These are phyloP conservation scores for Aspergillus uvarum DNA, from an alignment of 2,329 filamentous ascomycete species.

Conservation along the genomic window DNA sequence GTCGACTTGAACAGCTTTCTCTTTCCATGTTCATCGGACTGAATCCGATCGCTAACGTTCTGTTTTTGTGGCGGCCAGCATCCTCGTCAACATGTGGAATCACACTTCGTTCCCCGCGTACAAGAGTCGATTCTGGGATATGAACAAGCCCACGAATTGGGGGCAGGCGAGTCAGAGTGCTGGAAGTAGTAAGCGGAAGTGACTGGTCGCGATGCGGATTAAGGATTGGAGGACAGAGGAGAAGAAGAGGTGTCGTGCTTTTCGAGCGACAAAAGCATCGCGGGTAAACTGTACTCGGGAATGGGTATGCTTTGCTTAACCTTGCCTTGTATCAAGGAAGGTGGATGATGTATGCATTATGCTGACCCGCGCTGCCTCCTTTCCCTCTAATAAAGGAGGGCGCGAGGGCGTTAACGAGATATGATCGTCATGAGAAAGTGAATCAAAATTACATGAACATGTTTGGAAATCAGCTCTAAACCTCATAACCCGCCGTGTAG, in stretches of 20 bases:
- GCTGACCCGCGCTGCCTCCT: no score
- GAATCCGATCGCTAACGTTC: no score
- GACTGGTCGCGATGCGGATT: neutral
- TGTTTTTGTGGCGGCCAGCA: constrained; percentile 25
- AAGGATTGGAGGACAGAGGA: no score
- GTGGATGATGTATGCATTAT: no score
- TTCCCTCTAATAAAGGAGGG: neutral
- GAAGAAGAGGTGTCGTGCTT: no score
- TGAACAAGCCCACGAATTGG: constrained; percentile 22
- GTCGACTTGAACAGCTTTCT: no score
- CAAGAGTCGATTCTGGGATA: constrained; percentile 47
- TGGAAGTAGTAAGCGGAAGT: constrained; percentile 4
- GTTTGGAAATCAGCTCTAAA: no score
- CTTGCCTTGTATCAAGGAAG: no score
- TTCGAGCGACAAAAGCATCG: no score
- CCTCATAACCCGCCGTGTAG: neutral
- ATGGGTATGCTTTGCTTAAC: no score
- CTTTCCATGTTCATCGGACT: no score
- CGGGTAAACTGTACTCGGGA: no score
- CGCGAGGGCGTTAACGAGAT: neutral
- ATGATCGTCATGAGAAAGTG: neutral
- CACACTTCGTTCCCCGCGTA: constrained; percentile 48
- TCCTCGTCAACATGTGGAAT: constrained; percentile 53
- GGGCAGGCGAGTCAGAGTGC: constrained; percentile 6
- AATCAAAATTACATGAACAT: neutral